Percentiles rank a stretch among this genome's conserved stretches.
These are phyloP conservation scores for Fomitiporia mediterranea DNA, from an alignment of 1,284 basidiomycete species.

Conservation along the genomic window DNA sequence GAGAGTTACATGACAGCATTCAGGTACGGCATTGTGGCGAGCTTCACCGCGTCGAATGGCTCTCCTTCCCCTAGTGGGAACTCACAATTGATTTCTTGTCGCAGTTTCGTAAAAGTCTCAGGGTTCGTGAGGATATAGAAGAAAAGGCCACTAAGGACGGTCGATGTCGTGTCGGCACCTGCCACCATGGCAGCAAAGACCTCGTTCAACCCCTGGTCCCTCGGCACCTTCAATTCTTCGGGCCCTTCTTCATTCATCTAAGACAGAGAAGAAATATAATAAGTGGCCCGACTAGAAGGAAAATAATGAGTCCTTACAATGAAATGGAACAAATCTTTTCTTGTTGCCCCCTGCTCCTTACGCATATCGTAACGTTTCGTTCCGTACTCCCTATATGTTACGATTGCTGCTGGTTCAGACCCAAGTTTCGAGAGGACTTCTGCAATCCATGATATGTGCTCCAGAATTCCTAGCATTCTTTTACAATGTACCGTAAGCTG, in stretches of 20 bases:
- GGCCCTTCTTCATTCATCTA: conserved; percentile 30
- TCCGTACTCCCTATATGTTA: conserved; percentile 13
- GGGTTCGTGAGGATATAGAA: conserved; percentile 33
- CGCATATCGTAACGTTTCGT: conserved; percentile 17
- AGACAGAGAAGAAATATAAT: neutral
- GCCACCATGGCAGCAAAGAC: conserved; percentile 32
- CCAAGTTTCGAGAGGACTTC: neutral
- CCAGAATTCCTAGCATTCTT: neutral
- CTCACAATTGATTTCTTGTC: conserved; percentile 28
- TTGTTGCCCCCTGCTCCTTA: conserved; percentile 24
- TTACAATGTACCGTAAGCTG: neutral
- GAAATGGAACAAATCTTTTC: conserved; percentile 36
- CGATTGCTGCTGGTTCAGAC: neutral
- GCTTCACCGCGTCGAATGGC: conserved; percentile 19
- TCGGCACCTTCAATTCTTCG: conserved; percentile 23
- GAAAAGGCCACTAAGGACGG: conserved; percentile 28
- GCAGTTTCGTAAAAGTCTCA: conserved; percentile 24
- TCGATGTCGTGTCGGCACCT: conserved; percentile 36
- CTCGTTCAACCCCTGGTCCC: conserved; percentile 28
- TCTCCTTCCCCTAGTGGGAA: conserved; percentile 22
- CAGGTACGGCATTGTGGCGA: conserved; percentile 29
- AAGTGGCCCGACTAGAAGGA: neutral
- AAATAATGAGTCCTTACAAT: conserved; percentile 27
- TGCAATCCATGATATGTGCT: conserved; percentile 12
- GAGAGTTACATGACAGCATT: conserved; percentile 32